A percentile compares a stretch with the other conserved stretches of the same genome.
phyloP scores from a whole-genome alignment of 1,284 basidiomycete genomes.

The Apiotrichum porosum region DNA sequence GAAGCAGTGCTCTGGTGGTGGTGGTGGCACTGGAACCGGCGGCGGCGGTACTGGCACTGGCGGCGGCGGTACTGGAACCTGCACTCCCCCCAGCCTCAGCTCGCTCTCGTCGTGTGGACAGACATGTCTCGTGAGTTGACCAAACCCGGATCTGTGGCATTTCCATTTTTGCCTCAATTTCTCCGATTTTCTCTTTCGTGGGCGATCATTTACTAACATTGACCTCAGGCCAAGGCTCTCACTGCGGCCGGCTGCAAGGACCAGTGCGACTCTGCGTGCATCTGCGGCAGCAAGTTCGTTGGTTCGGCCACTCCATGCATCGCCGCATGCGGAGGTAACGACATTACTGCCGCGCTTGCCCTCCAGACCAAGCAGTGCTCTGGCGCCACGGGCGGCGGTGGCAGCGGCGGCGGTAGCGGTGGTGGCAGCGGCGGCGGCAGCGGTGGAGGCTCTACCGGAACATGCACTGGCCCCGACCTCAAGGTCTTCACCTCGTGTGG shows the following conservation, averaged over 20 bases:
- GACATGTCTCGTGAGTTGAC: neutral
- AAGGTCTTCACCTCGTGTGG: neutral
- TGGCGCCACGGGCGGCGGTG: neutral
- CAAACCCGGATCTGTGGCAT: too few species aligned
- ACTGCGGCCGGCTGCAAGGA: neutral
- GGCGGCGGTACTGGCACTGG: neutral
- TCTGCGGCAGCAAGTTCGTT: neutral
- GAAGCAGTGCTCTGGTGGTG: neutral
- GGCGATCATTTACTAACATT: too few species aligned
- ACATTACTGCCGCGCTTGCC: neutral
- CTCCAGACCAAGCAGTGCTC: neutral
- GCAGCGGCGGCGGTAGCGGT: neutral
- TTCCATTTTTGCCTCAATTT: too few species aligned
- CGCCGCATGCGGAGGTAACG: too few species aligned
- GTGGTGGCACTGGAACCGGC: neutral
- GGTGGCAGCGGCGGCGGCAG: neutral
- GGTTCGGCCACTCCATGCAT: neutral
- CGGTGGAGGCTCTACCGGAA: neutral
- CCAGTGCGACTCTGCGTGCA: neutral
- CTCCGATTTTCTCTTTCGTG: too few species aligned
- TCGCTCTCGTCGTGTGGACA: neutral
- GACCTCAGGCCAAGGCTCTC: neutral
- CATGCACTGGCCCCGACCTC: neutral
- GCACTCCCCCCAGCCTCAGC: neutral
- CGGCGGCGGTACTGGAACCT: neutral